Base-by-base conservation (phyloP, 2,329 filamentous ascomycete species). In the Lecanicillium sp. region DNA sequence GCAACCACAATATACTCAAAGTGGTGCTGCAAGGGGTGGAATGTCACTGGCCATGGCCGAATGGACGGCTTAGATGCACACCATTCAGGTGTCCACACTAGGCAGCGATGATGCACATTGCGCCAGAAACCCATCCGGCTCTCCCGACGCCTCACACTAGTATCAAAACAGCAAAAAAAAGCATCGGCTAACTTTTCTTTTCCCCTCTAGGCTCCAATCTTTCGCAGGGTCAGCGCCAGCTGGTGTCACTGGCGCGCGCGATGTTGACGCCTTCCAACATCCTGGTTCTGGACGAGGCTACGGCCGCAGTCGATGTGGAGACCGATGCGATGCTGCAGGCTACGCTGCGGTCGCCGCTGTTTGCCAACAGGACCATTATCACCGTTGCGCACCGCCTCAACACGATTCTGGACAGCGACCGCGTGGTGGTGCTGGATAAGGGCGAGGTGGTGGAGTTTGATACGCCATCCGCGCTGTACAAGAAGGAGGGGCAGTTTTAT, bases 381-480 rank as follows among this genome's bases (percentile, higher is more conserved):
- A 98, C 92, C 1, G 95, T 98, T 54, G 92, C 92, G 18, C 92
- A 98, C 67, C 82, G 92, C 40, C 94, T 98, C 68, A 97, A 97
- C 66, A 98, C 92, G 10, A 97, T 98, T 53, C 74, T 98, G 20
- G 79, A 84, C 59, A 78, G 74, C 44, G 90, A 98, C 65, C 79
- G 89, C 36, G 92, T 98, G 45, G 81, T 98, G 27, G 92, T 98
- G 36, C 76, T 98, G 5, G 88, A 97, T 57, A 84, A 84, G 61
- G 92, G 92, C 31, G 77, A 80, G 52, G 89, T 98, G 30, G 84
- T 81, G 36, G 92, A 98, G 61, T 98, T 96, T 61, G 92, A 94
- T 60, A 87, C 81, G 6, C 92, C 92, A 2, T 70, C 77, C 29
- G 79, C 82, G 46, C 70, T 98, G 42, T 77, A 95, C 46, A 79